Conservation (phyloP, 495 filamentous ascomycete genomes). For the Bacidia rubella region DNA sequence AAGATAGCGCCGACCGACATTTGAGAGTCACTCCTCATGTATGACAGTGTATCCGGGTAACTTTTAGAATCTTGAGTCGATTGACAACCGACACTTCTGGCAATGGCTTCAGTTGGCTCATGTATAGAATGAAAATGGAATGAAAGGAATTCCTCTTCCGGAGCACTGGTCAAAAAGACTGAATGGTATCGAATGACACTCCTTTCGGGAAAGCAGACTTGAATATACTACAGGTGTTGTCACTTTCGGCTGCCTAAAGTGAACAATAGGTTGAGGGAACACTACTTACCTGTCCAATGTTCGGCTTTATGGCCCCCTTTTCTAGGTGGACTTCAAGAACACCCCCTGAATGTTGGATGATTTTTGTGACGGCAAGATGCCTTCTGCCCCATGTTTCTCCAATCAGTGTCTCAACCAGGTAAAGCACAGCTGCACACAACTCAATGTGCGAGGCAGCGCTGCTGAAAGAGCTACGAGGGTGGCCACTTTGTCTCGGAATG, state of each 20-base stretch:
- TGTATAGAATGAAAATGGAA: constrained; percentile 62
- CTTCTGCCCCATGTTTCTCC: constrained; percentile 58
- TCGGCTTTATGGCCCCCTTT: constrained; percentile 64
- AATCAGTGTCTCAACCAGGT: constrained; percentile 54
- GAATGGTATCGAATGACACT: constrained; percentile 71
- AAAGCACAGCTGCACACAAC: constrained; percentile 61
- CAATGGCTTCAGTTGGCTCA: constrained; percentile 50
- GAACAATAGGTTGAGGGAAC: not conserved
- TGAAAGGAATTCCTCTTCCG: constrained; percentile 72
- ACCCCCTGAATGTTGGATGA: constrained; percentile 71
- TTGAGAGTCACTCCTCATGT: no score
- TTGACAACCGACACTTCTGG: no score
- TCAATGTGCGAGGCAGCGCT: constrained; percentile 50
- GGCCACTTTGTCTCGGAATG: not conserved
- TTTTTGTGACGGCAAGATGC: constrained; percentile 68
- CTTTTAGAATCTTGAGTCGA: not conserved
- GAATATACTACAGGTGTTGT: no score
- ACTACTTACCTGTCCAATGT: constrained; percentile 46
- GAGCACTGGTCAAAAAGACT: constrained; percentile 65
- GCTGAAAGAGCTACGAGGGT: not conserved
- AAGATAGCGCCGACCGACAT: no score
- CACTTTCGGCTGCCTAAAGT: no score
- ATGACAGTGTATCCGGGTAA: no score
- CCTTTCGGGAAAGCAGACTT: constrained; percentile 68
- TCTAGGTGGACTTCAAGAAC: constrained; percentile 79